These are phyloP conservation scores for Wickerhamomyces sp. DNA, from an alignment of 1,139 yeast species.

Conservation along the genomic window DNA sequence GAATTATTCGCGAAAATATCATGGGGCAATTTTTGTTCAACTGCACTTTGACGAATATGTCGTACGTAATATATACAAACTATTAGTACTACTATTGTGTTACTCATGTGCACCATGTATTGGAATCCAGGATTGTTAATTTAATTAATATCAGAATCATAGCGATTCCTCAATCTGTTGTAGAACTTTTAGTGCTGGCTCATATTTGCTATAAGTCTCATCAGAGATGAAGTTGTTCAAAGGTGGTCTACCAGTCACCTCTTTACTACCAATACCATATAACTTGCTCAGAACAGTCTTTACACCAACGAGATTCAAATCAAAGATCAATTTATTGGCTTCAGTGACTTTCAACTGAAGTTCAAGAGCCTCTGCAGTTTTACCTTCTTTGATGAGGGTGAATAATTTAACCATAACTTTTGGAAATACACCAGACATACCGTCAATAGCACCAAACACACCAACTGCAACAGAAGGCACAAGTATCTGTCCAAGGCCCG, in stretches of 20 bases:
- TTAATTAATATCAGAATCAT: too few species aligned
- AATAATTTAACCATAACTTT: conserved; percentile 30
- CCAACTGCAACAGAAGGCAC: conserved; percentile 38
- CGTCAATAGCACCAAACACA: conserved; percentile 39
- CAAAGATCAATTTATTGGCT: conserved; percentile 32
- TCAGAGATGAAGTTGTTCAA: conserved; percentile 5
- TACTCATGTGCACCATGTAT: too few species aligned
- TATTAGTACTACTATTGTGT: too few species aligned
- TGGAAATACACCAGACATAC: conserved; percentile 39
- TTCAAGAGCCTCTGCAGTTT: conserved; percentile 28
- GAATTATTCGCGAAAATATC: too few species aligned
- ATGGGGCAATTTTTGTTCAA: too few species aligned
- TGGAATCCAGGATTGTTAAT: too few species aligned
- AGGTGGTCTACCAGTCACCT: conserved; percentile 10
- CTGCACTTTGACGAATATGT: too few species aligned
- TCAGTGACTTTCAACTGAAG: conserved; percentile 30
- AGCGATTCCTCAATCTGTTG: conserved; percentile 6
- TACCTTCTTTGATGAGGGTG: conserved; percentile 24
- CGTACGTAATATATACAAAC: too few species aligned
- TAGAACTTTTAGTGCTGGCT: conserved; percentile 5
- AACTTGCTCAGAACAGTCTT: conserved; percentile 16
- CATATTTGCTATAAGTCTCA: conserved; percentile 5
- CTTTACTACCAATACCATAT: conserved; percentile 6
- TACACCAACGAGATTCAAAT: conserved; percentile 32
- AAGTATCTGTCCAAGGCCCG: conserved; percentile 41